Percentiles rank a stretch among this genome's conserved stretches.
Conservation (phyloP, 345 rosid species). For the Rhodamnia rubescens region DNA sequence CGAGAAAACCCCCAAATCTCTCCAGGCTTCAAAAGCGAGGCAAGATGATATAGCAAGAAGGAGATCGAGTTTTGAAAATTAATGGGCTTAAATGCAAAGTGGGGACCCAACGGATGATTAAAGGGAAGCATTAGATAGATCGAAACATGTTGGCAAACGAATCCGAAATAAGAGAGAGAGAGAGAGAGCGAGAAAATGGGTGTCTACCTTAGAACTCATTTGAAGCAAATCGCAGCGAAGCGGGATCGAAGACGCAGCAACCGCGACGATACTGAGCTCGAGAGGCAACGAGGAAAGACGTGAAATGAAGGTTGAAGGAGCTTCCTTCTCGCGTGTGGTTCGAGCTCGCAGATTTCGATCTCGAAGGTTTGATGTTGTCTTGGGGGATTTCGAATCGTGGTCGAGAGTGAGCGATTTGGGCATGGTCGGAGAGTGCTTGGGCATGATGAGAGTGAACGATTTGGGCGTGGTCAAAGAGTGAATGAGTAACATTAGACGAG, state of each 20-base stretch:
- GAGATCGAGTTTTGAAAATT: too few species aligned
- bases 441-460: too few species aligned
- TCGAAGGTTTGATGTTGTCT: neutral
- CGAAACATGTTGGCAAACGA: neutral
- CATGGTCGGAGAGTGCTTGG: too few species aligned
- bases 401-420: too few species aligned
- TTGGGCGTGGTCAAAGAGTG: too few species aligned
- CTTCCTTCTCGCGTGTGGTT: neutral
- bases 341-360: neutral
- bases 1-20: too few species aligned
- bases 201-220: neutral
- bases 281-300: neutral
- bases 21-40: too few species aligned
- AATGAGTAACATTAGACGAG: too few species aligned
- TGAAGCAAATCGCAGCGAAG: neutral
- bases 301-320: neutral
- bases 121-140: neutral
- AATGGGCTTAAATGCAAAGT: neutral
- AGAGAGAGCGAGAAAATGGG: neutral
- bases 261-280: neutral
- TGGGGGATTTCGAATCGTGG: too few species aligned
- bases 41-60: too few species aligned
- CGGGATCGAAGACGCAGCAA: neutral
- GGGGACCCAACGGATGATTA: neutral
- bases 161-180: neutral